These are phyloP conservation scores for Apiotrichum mycotoxinovorans DNA, from an alignment of 1,284 basidiomycete genomes.

Conservation along the genomic window DNA sequence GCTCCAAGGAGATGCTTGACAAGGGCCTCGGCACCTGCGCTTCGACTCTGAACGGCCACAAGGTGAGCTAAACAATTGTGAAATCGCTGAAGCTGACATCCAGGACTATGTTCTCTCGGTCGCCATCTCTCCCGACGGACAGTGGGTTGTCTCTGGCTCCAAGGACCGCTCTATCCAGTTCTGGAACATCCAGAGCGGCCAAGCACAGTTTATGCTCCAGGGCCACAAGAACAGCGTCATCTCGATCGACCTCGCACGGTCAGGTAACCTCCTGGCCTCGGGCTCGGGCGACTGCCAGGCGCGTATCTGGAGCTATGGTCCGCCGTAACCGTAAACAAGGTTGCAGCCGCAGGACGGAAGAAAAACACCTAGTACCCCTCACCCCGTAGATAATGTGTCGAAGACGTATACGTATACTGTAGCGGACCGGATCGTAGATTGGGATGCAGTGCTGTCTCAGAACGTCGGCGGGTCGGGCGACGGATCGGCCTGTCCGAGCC, in stretches of 20 bases:
- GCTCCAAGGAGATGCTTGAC: conserved; percentile 41
- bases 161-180: conserved; percentile 87
- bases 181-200: conserved; percentile 73
- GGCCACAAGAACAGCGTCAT: conserved; percentile 90
- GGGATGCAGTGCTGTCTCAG: conserved; percentile 2
- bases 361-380: not conserved
- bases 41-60: conserved; percentile 78
- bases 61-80: conserved; percentile 58
- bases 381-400: conserved; percentile 1
- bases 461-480: not conserved
- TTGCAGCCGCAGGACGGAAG: not conserved
- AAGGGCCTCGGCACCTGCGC: conserved; percentile 60
- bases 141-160: conserved; percentile 84
- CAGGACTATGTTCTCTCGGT: conserved; percentile 52
- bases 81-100: not conserved
- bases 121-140: conserved; percentile 75
- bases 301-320: conserved; percentile 62
- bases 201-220: conserved; percentile 77
- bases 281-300: conserved; percentile 84
- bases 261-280: conserved; percentile 71
- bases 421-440: conserved; percentile 2
- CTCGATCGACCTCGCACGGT: conserved; percentile 73
- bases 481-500: too few species aligned
- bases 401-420: conserved; percentile 7
- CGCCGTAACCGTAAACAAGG: not conserved